Percentiles rank a stretch among this genome's conserved stretches.
Conservation (phyloP, 495 filamentous ascomycete species). For the Penicillium flavigenum region DNA sequence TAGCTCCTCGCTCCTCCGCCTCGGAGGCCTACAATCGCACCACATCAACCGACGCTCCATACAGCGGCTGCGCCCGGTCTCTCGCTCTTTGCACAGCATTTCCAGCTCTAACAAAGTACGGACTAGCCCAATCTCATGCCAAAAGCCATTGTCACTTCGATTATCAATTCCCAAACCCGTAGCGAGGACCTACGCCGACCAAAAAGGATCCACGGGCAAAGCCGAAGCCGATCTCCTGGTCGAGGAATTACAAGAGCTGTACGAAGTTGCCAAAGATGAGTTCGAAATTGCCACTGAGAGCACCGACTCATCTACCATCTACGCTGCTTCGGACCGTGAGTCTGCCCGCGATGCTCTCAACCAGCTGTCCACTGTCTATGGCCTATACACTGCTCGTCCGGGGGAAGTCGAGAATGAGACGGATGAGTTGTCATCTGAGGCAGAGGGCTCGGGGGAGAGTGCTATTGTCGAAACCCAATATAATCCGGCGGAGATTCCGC, state of each 20-base stretch:
- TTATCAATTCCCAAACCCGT: neutral
- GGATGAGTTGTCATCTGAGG: slow-evolving; percentile 6
- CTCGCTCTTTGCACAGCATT: neutral
- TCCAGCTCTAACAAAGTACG: neutral
- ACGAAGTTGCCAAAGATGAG: slow-evolving; percentile 47
- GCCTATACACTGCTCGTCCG: slow-evolving; percentile 32
- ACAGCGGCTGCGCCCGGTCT: neutral
- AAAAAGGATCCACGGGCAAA: slow-evolving; percentile 9
- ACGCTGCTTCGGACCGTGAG: slow-evolving; percentile 48
- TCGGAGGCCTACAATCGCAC: slow-evolving; percentile 1
- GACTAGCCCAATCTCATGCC: neutral
- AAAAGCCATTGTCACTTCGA: neutral
- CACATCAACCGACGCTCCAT: neutral
- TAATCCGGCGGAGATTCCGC: slow-evolving; percentile 32
- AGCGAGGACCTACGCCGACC: neutral
- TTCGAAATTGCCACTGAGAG: slow-evolving; percentile 50
- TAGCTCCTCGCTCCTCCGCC: neutral
- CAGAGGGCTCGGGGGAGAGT: slow-evolving; percentile 9
- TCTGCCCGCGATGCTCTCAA: slow-evolving; percentile 46
- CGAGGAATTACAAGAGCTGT: slow-evolving; percentile 45
- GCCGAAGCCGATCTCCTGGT: slow-evolving; percentile 37
- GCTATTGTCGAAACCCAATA: slow-evolving; percentile 33
- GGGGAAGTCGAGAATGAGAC: slow-evolving; percentile 18
- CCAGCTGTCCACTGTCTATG: slow-evolving; percentile 37
- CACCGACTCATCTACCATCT: slow-evolving; percentile 44